phyloP scores from a whole-genome alignment of 768 basidiomycete species.

The Multifurca ochricompacta region DNA sequence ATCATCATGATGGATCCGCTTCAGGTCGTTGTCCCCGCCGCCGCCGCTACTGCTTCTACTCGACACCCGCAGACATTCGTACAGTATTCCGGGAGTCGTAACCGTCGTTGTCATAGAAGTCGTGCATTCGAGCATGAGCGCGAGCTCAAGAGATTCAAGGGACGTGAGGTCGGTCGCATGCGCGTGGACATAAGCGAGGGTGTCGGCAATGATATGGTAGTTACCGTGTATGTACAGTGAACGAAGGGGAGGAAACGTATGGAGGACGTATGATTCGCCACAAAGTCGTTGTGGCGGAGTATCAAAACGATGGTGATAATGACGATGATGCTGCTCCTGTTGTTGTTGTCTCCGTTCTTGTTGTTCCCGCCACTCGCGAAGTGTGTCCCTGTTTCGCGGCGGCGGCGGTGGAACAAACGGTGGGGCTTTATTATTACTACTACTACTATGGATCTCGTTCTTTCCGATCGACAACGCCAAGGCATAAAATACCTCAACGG shows the following conservation, averaged over 20 bases:
- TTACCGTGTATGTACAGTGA: constrained; percentile 4
- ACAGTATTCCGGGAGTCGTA: not conserved
- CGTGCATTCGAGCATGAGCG: not conserved
- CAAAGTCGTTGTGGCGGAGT: too few relatives aligned
- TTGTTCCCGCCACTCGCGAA: not conserved
- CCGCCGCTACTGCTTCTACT: too few relatives aligned
- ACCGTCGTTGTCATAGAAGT: too few relatives aligned
- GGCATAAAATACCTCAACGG: constrained; percentile 7
- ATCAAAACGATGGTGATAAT: too few relatives aligned
- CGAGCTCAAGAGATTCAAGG: constrained; percentile 12
- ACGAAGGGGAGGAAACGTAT: not conserved
- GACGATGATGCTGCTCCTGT: too few relatives aligned
- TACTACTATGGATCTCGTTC: too few relatives aligned
- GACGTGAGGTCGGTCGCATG: not conserved
- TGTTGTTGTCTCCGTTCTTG: too few relatives aligned
- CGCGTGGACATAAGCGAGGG: constrained; percentile 9
- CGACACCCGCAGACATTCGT: not conserved
- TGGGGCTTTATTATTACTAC: not conserved
- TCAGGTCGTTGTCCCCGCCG: not conserved
- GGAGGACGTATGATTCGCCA: not conserved
- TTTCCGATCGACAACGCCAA: too few relatives aligned
- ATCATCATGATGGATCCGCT: not conserved
- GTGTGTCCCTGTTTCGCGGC: not conserved
- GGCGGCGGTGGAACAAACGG: not conserved
- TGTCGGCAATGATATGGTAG: not conserved